phyloP scores from a whole-genome alignment of 306 rosid species.

The Oxytropis ochrocephala region DNA sequence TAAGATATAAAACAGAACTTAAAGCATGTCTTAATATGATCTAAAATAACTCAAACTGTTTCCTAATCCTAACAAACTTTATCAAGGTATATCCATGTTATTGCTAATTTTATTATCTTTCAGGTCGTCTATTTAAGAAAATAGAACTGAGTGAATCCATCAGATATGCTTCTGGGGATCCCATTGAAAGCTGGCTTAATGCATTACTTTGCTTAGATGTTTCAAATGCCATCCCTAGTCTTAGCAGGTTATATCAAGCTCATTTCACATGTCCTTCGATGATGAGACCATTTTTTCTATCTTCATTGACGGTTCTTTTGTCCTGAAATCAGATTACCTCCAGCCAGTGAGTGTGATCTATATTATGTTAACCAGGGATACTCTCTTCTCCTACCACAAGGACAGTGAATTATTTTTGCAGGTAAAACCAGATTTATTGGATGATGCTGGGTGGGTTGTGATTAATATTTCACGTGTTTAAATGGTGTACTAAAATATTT shows the following conservation, averaged over 20 bases:
- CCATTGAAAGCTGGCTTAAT: slow-evolving; percentile 88
- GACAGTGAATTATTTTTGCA: slow-evolving; percentile 94
- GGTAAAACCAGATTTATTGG: slow-evolving; percentile 40
- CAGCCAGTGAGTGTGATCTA: slow-evolving; percentile 75
- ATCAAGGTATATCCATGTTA: background rate
- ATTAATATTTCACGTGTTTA: background rate
- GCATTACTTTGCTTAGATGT: slow-evolving; percentile 83
- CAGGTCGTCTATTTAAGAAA: slow-evolving; percentile 79
- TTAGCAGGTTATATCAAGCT: slow-evolving; percentile 53
- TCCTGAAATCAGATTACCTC: slow-evolving; percentile 61
- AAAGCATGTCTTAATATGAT: background rate
- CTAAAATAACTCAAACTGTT: background rate
- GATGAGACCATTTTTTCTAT: slow-evolving; percentile 2
- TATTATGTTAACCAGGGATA: slow-evolving; percentile 94
- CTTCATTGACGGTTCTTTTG: slow-evolving; percentile 9
- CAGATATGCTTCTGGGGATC: slow-evolving; percentile 91
- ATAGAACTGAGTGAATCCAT: slow-evolving; percentile 83
- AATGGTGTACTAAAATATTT: slow-evolving; percentile 23
- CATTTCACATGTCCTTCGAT: slow-evolving; percentile 2
- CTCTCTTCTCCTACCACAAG: slow-evolving; percentile 86
- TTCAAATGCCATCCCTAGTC: slow-evolving; percentile 60
- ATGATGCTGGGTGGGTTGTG: slow-evolving; percentile 12
- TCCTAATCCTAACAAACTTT: background rate
- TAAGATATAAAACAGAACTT: background rate
- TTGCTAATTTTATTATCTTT: slow-evolving; percentile 25